phyloP scores from a whole-genome alignment of 192 early-diverging fungal species.

The Phycomyces blakesleeanus region DNA sequence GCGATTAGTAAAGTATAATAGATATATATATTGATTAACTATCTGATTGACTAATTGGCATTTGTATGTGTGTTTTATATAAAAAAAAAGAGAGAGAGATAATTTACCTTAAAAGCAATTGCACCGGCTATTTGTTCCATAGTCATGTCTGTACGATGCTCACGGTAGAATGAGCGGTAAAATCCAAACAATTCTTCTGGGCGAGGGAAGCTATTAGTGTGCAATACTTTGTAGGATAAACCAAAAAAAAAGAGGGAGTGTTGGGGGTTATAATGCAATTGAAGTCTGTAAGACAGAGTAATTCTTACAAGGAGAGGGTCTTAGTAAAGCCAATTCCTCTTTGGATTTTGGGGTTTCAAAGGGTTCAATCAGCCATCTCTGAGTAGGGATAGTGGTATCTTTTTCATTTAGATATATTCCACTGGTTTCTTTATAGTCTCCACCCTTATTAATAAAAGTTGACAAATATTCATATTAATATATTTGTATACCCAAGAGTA shows the following conservation, averaged over 20 bases:
- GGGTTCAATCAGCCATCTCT: slow-evolving; percentile 22
- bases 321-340: slow-evolving; percentile 15
- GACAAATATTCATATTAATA: no score
- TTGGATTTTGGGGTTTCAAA: slow-evolving; percentile 28
- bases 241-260: no score
- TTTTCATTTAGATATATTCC: slow-evolving; percentile 16
- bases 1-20: no score
- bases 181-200: slow-evolving; percentile 20
- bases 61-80: no score
- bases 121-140: slow-evolving; percentile 19
- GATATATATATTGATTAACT: no score
- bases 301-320: slow-evolving; percentile 24
- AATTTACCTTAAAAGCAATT: slow-evolving; percentile 21
- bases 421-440: slow-evolving; percentile 21
- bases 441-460: no score
- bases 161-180: slow-evolving; percentile 18
- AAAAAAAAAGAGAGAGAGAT: no score
- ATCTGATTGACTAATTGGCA: no score
- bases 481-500: no score
- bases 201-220: slow-evolving; percentile 18
- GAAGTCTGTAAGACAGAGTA: no score
- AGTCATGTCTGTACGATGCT: not conserved
- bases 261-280: no score
- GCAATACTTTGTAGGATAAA: slow-evolving; percentile 1
- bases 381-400: slow-evolving; percentile 4